A percentile compares a stretch with the other conserved stretches of the same genome.
Evolutionary conservation across 2,329 filamentous ascomycete genomes (phyloP).

Genomic region (Ophiosphaerella narmari): DNA sequence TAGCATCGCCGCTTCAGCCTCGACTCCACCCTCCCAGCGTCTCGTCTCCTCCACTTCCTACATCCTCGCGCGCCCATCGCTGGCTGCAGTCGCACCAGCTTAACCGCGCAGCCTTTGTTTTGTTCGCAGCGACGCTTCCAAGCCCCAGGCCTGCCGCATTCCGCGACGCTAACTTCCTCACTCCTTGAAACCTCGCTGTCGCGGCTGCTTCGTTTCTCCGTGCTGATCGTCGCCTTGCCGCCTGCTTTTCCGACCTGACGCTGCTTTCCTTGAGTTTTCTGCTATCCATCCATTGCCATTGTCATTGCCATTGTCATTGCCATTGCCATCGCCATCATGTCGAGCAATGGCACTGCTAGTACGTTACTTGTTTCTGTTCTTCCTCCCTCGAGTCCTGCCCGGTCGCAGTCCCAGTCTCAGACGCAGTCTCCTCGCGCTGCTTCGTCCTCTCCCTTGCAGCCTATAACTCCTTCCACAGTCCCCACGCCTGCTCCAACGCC

Average conservation of each 20-base stretch:
- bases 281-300: conserved; percentile 10
- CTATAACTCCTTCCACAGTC: conserved; percentile 28
- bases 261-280: conserved; percentile 12
- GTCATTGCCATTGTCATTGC: conserved; percentile 18
- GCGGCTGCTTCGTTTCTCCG: conserved; percentile 5
- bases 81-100: conserved; percentile 9
- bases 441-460: conserved; percentile 17
- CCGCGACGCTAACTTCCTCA: conserved; percentile 27
- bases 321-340: conserved; percentile 28
- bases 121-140: conserved; percentile 4
- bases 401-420: conserved; percentile 15
- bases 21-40: conserved; percentile 25
- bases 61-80: conserved; percentile 25
- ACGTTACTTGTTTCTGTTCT: conserved; percentile 36
- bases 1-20: conserved; percentile 17
- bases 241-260: conserved; percentile 4
- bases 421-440: conserved; percentile 1
- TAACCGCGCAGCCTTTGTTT: conserved; percentile 12
- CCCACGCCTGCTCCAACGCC: conserved; percentile 17
- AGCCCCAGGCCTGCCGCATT: conserved; percentile 19
- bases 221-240: neutral
- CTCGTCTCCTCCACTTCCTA: conserved; percentile 20
- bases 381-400: conserved; percentile 15
- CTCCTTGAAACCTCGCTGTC: conserved; percentile 10
- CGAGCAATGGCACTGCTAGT: conserved; percentile 38